Base-by-base conservation (phyloP, 2,329 filamentous ascomycete species). In the Dothistroma pini region DNA sequence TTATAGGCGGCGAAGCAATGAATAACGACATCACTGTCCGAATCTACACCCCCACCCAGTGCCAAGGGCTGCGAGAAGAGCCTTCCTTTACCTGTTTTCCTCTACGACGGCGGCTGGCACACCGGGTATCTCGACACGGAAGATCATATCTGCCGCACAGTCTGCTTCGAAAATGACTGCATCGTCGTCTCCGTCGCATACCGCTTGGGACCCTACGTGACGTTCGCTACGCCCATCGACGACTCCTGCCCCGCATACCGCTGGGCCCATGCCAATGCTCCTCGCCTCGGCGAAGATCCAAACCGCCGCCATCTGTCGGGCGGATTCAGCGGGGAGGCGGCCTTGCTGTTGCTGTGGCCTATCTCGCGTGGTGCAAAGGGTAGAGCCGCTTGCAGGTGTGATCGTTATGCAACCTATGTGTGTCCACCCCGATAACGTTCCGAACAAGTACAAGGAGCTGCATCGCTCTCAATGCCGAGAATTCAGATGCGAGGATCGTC, bases 151-250 rank as follows among this genome's bases (percentile, higher is more conserved):
- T 76, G 75, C 62, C 65, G 73, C 31, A 63, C 68, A 19, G 63
- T 77, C 25, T 66, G 72, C 32, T 67, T 70, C 22, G 57, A 65
- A 44, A 68, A 68, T 1, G 69, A 71, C 12, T 73, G 70, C 53
- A 63, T 75, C 50, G 64, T 77, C 35, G 69, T 76, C 44, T 71
- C 70, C 10, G 70, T 77, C 32, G 70, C 72, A 25, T 77, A 76
- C 60, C 70, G 71, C 12, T 59, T 70, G 7, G 44, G 51, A 19
- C 58, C 41, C n/a, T 16, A 16, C 3, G 38, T 41, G 21, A 56
- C 41, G 21, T 61, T 69, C 35, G 70, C 71, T n/a, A 64, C 65
- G n/a, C 66, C 68, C 44, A 63, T 75, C 12, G 69, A 74, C 9
- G 73, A 75, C 65, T 63, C 48, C 51, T 48, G 54, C n/a, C 11